Conservation (phyloP, 345 rosid genomes). For the Toxicodendron radicans region DNA sequence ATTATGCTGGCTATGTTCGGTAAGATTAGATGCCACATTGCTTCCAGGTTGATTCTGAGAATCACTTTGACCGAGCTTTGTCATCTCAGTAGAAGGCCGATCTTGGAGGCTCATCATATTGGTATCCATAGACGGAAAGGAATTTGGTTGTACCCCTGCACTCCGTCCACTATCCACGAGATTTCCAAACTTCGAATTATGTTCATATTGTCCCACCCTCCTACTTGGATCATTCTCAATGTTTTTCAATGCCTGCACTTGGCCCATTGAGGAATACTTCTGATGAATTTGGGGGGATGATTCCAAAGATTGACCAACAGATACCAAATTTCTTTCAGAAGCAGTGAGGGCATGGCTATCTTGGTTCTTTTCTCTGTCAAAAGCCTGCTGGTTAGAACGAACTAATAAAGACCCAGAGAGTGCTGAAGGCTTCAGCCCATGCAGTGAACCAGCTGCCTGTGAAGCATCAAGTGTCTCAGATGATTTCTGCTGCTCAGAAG, state of each 20-base stretch:
- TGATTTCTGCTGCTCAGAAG: constrained; percentile 23
- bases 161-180: constrained; percentile 29
- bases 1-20: constrained; percentile 28
- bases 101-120: constrained; percentile 26
- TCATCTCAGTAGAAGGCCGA: constrained; percentile 26
- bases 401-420: constrained; percentile 14
- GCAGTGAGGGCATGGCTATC: constrained; percentile 18
- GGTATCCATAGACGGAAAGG: constrained; percentile 29
- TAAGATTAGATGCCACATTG: constrained; percentile 18
- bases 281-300: constrained; percentile 18
- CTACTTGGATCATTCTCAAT: constrained; percentile 28
- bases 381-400: constrained; percentile 26
- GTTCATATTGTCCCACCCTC: constrained; percentile 26
- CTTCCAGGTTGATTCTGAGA: constrained; percentile 30
- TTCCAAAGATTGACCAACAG: constrained; percentile 19
- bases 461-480: constrained; percentile 21
- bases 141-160: constrained; percentile 29
- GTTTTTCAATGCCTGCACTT: constrained; percentile 33
- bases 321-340: constrained; percentile 22
- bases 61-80: constrained; percentile 19
- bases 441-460: constrained; percentile 18
- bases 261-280: constrained; percentile 31
- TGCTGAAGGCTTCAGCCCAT: constrained; percentile 19
- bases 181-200: constrained; percentile 23
- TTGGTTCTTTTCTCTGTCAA: constrained; percentile 21